Conservation (phyloP, 805 yeast genomes). For the Lipomyces orientalis region DNA sequence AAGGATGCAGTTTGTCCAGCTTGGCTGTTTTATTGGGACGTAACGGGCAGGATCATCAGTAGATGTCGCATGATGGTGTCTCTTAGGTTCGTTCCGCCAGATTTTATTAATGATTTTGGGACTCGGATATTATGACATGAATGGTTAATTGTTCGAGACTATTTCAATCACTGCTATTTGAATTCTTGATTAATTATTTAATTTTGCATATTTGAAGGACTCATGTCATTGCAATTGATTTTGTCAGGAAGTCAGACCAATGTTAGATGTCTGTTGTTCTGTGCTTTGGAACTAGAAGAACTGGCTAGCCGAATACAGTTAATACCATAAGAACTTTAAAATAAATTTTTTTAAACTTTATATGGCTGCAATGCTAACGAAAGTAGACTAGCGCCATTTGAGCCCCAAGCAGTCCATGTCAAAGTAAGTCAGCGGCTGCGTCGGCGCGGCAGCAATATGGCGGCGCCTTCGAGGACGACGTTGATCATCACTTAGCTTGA, state of each 20-base stretch:
- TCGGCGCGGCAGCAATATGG: too few species aligned
- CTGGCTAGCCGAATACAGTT: too few species aligned
- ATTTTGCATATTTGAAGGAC: neutral
- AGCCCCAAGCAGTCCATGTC: too few species aligned
- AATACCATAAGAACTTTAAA: too few species aligned
- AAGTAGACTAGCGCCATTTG: neutral
- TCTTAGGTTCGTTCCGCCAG: neutral
- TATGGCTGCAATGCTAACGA: neutral
- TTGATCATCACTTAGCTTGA: too few species aligned
- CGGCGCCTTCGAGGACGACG: too few species aligned
- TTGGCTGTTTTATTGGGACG: conserved; percentile 49
- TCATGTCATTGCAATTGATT: neutral
- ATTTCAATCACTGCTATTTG: neutral
- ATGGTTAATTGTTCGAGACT: neutral
- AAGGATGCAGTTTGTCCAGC: conserved; percentile 57
- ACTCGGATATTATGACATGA: neutral
- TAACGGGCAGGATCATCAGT: neutral
- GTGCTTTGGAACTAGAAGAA: too few species aligned
- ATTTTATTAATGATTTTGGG: neutral
- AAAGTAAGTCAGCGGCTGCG: too few species aligned
- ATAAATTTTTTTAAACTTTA: neutral
- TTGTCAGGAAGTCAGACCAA: too few species aligned
- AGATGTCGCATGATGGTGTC: neutral
- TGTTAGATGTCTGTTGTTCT: too few species aligned
- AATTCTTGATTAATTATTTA: neutral